Percentiles rank a stretch among this genome's conserved stretches.
Evolutionary conservation across 1,139 yeast species (phyloP).

Genomic region (Pichia sp.): DNA sequence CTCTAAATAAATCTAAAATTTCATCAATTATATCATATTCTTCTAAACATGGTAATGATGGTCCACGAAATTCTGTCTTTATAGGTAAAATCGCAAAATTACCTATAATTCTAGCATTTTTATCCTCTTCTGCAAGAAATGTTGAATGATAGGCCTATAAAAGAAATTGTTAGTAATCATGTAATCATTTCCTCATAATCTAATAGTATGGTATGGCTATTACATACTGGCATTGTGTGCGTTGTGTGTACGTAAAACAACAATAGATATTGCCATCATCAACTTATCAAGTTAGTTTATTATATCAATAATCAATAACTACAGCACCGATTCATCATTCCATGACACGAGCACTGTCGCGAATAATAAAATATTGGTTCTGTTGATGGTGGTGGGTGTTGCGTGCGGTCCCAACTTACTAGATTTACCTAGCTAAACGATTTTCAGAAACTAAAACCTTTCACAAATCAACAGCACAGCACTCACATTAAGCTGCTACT

Average conservation of each 20-base stretch:
- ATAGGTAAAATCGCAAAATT: slow-evolving; percentile 79
- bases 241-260: neutral
- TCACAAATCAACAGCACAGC: too few species aligned
- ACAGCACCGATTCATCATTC: too few species aligned
- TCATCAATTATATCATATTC: slow-evolving; percentile 94
- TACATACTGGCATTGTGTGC: slow-evolving; percentile 6
- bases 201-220: slow-evolving; percentile 4
- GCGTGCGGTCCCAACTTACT: too few species aligned
- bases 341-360: too few species aligned
- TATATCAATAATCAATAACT: too few species aligned
- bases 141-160: slow-evolving; percentile 83
- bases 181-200: too few species aligned
- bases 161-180: slow-evolving; percentile 2
- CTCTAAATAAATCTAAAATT: slow-evolving; percentile 81
- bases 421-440: too few species aligned
- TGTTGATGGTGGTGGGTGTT: too few species aligned
- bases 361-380: too few species aligned
- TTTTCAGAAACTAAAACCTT: too few species aligned
- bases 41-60: slow-evolving; percentile 73
- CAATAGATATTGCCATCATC: neutral
- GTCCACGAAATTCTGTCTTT: slow-evolving; percentile 81
- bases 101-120: slow-evolving; percentile 42
- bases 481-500: neutral
- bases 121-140: slow-evolving; percentile 56
- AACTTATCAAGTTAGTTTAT: too few species aligned